Conservation (phyloP, 208 protist genomes). For the Trypanosoma melophagium region DNA sequence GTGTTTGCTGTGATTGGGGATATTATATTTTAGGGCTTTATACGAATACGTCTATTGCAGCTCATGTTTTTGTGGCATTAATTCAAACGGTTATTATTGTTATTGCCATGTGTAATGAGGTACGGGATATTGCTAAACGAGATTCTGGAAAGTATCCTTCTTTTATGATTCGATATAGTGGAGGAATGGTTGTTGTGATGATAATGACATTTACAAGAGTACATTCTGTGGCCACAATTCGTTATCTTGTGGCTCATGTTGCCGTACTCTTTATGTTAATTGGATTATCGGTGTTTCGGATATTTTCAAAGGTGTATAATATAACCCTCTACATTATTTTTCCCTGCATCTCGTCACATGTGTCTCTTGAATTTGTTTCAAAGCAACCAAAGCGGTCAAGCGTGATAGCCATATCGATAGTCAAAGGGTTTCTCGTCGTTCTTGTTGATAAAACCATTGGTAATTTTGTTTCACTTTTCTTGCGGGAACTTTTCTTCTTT, state of each 20-base stretch:
- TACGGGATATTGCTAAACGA: slow-evolving; percentile 35
- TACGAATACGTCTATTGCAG: slow-evolving; percentile 57
- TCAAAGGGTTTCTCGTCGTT: slow-evolving; percentile 33
- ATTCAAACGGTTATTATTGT: slow-evolving; percentile 68
- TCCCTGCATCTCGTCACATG: slow-evolving; percentile 67
- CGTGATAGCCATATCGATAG: slow-evolving; percentile 31
- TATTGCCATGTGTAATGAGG: slow-evolving; percentile 67
- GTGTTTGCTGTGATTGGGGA: neutral
- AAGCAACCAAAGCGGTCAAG: slow-evolving; percentile 19
- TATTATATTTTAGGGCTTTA: slow-evolving; percentile 30
- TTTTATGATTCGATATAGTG: slow-evolving; percentile 29
- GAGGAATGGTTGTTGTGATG: slow-evolving; percentile 32
- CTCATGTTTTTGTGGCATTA: slow-evolving; percentile 51
- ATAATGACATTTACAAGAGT: slow-evolving; percentile 46
- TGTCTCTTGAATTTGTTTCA: slow-evolving; percentile 66
- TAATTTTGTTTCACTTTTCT: slow-evolving; percentile 49
- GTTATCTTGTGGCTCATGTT: slow-evolving; percentile 61
- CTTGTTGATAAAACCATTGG: slow-evolving; percentile 68
- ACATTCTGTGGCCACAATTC: slow-evolving; percentile 41
- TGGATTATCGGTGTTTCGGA: slow-evolving; percentile 67
- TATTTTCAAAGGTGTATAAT: slow-evolving; percentile 63
- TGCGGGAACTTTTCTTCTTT: slow-evolving; percentile 56
- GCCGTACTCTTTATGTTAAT: slow-evolving; percentile 46
- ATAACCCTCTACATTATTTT: slow-evolving; percentile 57
- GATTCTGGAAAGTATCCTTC: slow-evolving; percentile 17